phyloP scores from a whole-genome alignment of 495 filamentous ascomycete species.

The Tuber magnatum region DNA sequence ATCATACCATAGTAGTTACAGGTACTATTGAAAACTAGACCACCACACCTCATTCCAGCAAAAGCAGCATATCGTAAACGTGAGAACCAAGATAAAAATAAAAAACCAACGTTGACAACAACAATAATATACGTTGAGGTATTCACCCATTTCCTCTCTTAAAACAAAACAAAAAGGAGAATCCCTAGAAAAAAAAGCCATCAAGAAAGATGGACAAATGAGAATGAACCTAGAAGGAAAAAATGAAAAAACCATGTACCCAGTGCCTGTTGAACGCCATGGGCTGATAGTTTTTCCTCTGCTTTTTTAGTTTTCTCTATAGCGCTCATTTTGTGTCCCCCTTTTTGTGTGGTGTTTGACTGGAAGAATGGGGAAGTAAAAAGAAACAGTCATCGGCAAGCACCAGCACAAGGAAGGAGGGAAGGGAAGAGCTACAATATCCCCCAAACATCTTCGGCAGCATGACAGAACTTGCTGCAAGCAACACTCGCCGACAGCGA shows the following conservation, averaged over 20 bases:
- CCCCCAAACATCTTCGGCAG: constrained; percentile 92
- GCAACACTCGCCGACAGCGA: constrained; percentile 93
- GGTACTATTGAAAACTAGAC: neutral
- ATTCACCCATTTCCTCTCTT: constrained; percentile 6
- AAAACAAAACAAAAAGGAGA: neutral
- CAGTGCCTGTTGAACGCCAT: constrained; percentile 30
- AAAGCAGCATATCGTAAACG: neutral
- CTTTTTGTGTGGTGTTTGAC: neutral
- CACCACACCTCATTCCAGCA: neutral
- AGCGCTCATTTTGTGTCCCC: neutral
- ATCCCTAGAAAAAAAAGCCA: neutral
- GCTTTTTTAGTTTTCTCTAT: neutral
- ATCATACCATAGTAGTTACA: neutral
- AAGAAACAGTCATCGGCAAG: neutral
- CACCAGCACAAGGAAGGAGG: neutral
- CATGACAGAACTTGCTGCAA: constrained; percentile 98
- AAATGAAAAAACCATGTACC: constrained; percentile 10
- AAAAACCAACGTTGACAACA: constrained; percentile 7
- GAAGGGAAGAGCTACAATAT: constrained; percentile 56
- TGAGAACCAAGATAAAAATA: constrained; percentile 3
- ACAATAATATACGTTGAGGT: constrained; percentile 31
- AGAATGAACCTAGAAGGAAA: neutral
- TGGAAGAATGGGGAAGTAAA: neutral
- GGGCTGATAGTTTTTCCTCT: constrained; percentile 13
- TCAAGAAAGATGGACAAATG: neutral